Base-by-base conservation (phyloP, 2,329 filamentous ascomycete genomes). In the Aspergillus caelatus region DNA sequence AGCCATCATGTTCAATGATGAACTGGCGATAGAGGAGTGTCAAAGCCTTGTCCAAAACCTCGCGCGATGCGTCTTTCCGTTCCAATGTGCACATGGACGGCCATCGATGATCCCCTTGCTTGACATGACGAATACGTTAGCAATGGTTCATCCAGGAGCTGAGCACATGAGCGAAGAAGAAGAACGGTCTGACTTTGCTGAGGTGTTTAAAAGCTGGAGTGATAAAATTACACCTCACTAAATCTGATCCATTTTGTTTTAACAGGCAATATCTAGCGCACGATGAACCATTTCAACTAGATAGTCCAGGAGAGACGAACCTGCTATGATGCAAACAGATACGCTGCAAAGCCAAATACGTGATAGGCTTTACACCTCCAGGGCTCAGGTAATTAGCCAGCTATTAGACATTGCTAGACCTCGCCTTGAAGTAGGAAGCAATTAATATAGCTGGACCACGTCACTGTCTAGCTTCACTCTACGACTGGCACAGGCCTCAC, bases 1-100 rank as follows among this genome's bases (percentile, higher is more conserved):
- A 36, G 79, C 82, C 16, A 80, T 84, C 65, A 84, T 84, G 82
- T 84, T 84, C 67, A 84, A 84, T 55, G 82, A 84, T 56, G 62
- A 66, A 5, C 65, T 84, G 53, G 72, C 67, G 8, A 59, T 68
- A 3, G 67, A 72, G 6, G 79, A 84, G 62, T 82, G 80, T 62
- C 63, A 73, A 61, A 69, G 65, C 32, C 67, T 84, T 19, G 66
- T 84, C 5, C 61, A 66, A 6, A 70, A 71, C 21, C 72, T 84
- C 12, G 71, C 80, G 14, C 67, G 62, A 16, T 83, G 81, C 63
- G 75, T 72, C 9, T 81, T 84, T 63, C 82, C 82, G 1, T 84
- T 84, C 62, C 81, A 83, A 58, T 84, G 82, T 65, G 82, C 82
- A 21, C 82, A 84, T 71, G 82, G 82, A 36, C 76, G 82, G 48